Evolutionary conservation across 2,329 filamentous ascomycete genomes (phyloP).

Genomic region (Biscogniauxia mediterranea): DNA sequence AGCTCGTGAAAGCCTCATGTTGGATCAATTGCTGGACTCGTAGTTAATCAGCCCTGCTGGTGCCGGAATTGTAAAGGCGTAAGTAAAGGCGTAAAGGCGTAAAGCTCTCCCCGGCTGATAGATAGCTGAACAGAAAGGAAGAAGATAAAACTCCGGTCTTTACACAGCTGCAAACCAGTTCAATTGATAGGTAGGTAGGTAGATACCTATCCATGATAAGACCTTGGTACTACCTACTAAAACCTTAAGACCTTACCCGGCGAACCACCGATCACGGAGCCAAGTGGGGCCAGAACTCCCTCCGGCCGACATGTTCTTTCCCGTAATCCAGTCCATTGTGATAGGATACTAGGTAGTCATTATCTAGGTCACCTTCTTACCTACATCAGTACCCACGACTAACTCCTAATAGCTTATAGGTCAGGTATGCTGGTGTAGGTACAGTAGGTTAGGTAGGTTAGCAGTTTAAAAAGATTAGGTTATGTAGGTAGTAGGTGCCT

Average conservation of each 20-base stretch:
- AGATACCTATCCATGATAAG: background rate
- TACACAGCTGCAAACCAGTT: background rate
- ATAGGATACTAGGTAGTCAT: too few species aligned
- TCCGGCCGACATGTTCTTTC: background rate
- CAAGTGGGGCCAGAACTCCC: conserved; percentile 9
- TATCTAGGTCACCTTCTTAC: too few species aligned
- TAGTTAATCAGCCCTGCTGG: too few species aligned
- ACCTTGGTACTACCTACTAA: too few species aligned
- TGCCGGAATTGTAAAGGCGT: background rate
- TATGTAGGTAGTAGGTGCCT: too few species aligned
- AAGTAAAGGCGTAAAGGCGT: background rate
- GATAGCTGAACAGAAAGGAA: background rate
- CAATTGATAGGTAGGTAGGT: conserved; percentile 10
- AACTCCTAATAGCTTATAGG: too few species aligned
- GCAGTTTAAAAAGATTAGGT: too few species aligned
- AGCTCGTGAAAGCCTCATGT: conserved; percentile 25
- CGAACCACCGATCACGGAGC: conserved; percentile 18
- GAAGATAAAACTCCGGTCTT: conserved; percentile 4
- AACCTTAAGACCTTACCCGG: conserved; percentile 7
- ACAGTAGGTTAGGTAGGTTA: too few species aligned
- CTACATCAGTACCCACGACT: too few species aligned
- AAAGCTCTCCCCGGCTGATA: background rate
- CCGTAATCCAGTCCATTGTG: background rate
- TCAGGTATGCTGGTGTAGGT: too few species aligned
- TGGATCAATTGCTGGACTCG: conserved; percentile 20